Percentiles rank a stretch among this genome's conserved stretches.
Evolutionary conservation across 192 early-diverging fungal species (phyloP).

Genomic region (Spinellus fusiger): DNA sequence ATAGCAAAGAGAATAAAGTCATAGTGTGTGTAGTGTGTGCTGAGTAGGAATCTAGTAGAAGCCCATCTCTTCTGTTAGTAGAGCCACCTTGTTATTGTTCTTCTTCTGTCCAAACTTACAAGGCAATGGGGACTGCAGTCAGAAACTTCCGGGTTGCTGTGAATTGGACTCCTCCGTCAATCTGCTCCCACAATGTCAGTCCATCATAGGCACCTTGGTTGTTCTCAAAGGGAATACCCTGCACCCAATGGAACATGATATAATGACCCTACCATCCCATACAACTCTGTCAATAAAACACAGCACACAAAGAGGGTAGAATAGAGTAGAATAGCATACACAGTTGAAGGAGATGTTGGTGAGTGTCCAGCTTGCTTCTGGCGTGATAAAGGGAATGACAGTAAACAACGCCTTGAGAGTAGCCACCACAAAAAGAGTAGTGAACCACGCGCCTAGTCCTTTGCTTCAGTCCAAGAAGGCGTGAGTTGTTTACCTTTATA

Average conservation of each 20-base stretch:
- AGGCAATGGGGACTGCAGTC: constrained; percentile 85
- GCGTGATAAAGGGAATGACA: constrained; percentile 83
- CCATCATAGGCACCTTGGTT: constrained; percentile 91
- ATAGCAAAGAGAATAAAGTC: constrained; percentile 84
- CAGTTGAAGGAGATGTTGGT: constrained; percentile 89
- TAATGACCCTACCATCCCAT: constrained; percentile 78
- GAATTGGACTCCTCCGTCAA: constrained; percentile 95
- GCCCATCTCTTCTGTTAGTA: too few species aligned
- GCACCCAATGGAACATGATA: constrained; percentile 97
- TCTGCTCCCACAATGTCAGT: constrained; percentile 98
- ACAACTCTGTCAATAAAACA: too few species aligned
- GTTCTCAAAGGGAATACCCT: constrained; percentile 91
- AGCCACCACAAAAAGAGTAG: constrained; percentile 80
- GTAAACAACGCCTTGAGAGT: constrained; percentile 71
- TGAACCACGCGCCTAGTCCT: constrained; percentile 82
- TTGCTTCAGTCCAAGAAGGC: not conserved
- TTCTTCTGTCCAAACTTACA: constrained; percentile 60
- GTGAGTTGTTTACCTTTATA: constrained; percentile 42
- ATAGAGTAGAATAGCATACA: constrained; percentile 39
- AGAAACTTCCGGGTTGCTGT: constrained; percentile 98
- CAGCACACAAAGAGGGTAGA: too few species aligned
- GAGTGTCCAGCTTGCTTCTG: constrained; percentile 94
- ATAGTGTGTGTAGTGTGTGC: constrained; percentile 96
- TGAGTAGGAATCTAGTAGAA: constrained; percentile 71
- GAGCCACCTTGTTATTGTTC: not conserved